A percentile compares a stretch with the other conserved stretches of the same genome.
phyloP scores from a whole-genome alignment of 1,284 basidiomycete species.

The Tilletia indica region DNA sequence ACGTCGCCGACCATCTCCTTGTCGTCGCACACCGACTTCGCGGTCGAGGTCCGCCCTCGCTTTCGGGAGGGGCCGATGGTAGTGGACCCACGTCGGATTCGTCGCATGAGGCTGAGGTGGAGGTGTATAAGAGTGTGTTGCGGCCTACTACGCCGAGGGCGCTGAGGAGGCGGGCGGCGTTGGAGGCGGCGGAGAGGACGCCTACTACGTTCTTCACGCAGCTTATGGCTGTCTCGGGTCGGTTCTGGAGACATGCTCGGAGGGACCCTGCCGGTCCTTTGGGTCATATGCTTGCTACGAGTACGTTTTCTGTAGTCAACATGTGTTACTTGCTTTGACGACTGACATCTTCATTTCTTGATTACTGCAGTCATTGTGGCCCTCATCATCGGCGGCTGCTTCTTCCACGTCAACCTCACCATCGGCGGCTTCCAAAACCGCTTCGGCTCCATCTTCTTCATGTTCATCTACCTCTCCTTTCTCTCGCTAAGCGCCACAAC shows the following conservation, averaged over 20 bases:
- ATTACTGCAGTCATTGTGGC: slow-evolving; percentile 29
- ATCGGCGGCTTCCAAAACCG: slow-evolving; percentile 40
- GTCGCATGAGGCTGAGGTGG: slow-evolving; percentile 19
- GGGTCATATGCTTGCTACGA: slow-evolving; percentile 35
- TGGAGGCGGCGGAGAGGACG: slow-evolving; percentile 23
- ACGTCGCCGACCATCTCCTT: slow-evolving; percentile 42
- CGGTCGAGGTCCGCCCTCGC: too few species aligned
- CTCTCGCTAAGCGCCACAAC: slow-evolving; percentile 34
- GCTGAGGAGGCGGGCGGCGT: slow-evolving; percentile 18
- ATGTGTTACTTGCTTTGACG: too few species aligned
- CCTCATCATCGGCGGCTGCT: slow-evolving; percentile 42
- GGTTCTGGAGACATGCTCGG: slow-evolving; percentile 33
- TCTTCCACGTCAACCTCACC: slow-evolving; percentile 41
- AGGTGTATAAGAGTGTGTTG: slow-evolving; percentile 2
- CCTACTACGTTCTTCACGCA: slow-evolving; percentile 42
- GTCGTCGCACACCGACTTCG: slow-evolving; percentile 34
- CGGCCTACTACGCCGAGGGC: neutral
- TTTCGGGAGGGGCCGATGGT: too few species aligned
- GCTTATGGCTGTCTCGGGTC: slow-evolving; percentile 28
- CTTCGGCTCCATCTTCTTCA: slow-evolving; percentile 44
- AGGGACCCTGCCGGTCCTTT: slow-evolving; percentile 36
- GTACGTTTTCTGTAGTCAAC: too few species aligned
- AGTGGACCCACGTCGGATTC: too few species aligned
- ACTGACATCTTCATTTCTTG: too few species aligned
- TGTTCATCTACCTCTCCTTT: slow-evolving; percentile 38